Conservation (phyloP, 768 basidiomycete species). For the Suillus luteus region DNA sequence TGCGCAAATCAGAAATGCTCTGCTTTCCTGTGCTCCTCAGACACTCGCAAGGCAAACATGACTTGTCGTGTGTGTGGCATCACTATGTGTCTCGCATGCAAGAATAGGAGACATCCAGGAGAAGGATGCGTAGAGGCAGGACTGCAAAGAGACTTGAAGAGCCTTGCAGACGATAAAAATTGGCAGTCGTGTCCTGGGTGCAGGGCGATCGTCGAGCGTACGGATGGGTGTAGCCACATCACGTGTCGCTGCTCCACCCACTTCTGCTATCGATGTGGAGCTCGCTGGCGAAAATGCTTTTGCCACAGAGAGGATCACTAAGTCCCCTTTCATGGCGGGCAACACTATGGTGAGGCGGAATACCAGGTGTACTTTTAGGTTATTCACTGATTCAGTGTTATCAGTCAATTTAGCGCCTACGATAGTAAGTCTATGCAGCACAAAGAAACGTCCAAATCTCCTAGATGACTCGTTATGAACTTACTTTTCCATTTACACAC, state of each 20-base stretch:
- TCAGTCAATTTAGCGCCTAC: neutral
- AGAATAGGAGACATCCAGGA: constrained; percentile 42
- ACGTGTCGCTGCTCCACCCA: constrained; percentile 46
- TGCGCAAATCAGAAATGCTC: constrained; percentile 50
- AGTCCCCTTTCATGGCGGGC: neutral
- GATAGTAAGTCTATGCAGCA: neutral
- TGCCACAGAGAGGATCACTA: constrained; percentile 13
- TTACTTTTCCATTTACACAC: neutral
- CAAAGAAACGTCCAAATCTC: neutral
- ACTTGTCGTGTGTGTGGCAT: constrained; percentile 44
- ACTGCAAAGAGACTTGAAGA: constrained; percentile 42
- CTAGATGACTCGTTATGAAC: constrained; percentile 3
- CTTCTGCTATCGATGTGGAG: constrained; percentile 29
- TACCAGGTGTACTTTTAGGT: neutral
- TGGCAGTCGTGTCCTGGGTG: constrained; percentile 71
- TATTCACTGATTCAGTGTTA: neutral
- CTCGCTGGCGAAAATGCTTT: constrained; percentile 10
- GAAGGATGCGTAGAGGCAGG: constrained; percentile 45
- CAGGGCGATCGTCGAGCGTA: constrained; percentile 53
- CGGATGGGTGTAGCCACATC: constrained; percentile 59
- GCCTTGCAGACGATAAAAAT: constrained; percentile 45
- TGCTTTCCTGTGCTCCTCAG: constrained; percentile 46
- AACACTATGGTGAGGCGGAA: neutral
- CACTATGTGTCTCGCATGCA: constrained; percentile 51
- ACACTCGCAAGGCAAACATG: constrained; percentile 20